Conservation (phyloP, 345 rosid species). For the Populus alba region DNA sequence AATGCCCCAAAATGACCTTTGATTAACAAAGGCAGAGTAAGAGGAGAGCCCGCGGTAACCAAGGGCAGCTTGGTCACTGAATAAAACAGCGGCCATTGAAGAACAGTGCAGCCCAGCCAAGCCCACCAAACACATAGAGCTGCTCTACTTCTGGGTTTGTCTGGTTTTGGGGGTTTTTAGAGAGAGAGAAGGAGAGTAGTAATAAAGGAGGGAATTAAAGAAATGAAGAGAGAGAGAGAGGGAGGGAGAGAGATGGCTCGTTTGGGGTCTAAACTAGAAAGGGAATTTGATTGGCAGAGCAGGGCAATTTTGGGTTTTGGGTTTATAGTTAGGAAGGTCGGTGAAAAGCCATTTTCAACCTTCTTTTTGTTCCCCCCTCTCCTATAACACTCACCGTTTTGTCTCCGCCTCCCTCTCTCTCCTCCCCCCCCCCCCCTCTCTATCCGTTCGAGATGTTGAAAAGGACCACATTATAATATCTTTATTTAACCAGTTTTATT, state of each 20-base stretch:
- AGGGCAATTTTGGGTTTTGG: background rate
- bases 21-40: constrained; percentile 22
- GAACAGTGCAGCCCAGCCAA: constrained; percentile 17
- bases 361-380: constrained; percentile 21
- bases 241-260: background rate
- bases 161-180: constrained; percentile 6
- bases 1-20: constrained; percentile 37
- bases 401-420: constrained; percentile 19
- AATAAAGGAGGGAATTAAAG: background rate
- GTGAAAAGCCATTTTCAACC: constrained; percentile 46
- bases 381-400: constrained; percentile 31
- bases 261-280: constrained; percentile 11
- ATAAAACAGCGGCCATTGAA: constrained; percentile 25
- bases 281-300: constrained; percentile 10
- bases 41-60: constrained; percentile 5
- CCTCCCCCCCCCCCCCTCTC: background rate
- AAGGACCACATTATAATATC: background rate
- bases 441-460: background rate
- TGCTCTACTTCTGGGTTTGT: constrained; percentile 8
- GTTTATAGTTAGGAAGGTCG: constrained; percentile 21
- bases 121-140: constrained; percentile 5
- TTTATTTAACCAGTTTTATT: too few species aligned
- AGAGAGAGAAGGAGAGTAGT: too few species aligned
- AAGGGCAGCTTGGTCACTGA: constrained; percentile 38
- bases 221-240: background rate